Evolutionary conservation across 345 rosid species (phyloP), one percentile per base, ranked within the genome.

Genomic region (Geranium rotundifolium): DNA sequence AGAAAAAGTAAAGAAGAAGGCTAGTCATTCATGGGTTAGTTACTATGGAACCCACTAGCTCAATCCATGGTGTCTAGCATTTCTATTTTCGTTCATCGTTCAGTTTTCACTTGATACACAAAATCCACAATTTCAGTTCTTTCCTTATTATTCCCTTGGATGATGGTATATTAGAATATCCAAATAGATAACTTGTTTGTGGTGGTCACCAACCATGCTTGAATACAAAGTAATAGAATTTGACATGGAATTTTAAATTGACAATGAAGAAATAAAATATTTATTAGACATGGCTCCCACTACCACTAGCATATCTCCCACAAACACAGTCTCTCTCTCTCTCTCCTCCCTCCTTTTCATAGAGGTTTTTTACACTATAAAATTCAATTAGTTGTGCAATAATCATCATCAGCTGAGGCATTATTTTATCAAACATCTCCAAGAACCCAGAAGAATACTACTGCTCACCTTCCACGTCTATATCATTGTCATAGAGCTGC

Each of bases 151-250:
- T 37, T 77, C 67, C 61, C 81, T 76, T 73, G 69, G 72, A 74
- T 63, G 72, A 74, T 27, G 60, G 73, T 75, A 78, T 77, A 72
- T 62, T 69, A 64, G 65, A 73, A 69, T 60, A 60, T 67, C 78
- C 77, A 65, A 66, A 66, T 7, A 61, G 75, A 68, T 54, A 65
- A 68, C 77, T 67, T 60, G 7, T 70, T n/a, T 19, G 49, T 46
- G 29, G 74, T 66, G 71, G 72, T 64, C 29, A 77, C 85, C 88
- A 81, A 74, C 82, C 73, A 82, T 79, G 85, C 95, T 86, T 86
- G 67, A 66, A 76, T 62, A 69, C 76, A 66, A 84, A 86, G 90
- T 67, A 79, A 79, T n/a, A 56, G 54, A 54, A 69, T 7, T 34
- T n/a, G 59, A 57, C 60, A 16, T 54, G n/a, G 8, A 16, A 14